Base-by-base conservation (phyloP, 225 moss, liverwort and hornwort species). In the Lunularia cruciata region DNA sequence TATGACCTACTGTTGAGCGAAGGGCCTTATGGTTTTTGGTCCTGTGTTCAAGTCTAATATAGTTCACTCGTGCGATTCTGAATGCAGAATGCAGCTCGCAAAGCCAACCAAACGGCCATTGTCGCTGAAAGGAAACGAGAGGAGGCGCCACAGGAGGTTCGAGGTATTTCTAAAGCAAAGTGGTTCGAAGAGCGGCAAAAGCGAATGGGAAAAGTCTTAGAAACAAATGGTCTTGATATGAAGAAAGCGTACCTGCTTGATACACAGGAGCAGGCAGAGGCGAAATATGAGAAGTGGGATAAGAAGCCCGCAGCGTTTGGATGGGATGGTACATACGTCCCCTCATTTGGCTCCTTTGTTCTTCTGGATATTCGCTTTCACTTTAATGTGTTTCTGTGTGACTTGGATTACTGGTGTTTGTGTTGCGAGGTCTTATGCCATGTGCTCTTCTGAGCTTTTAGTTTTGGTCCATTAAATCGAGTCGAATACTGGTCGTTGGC, bases 251-350 rank as follows among this genome's bases (percentile, higher is more conserved):
- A 93, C 54, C 87, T 98, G 92, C 81, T 98, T 53, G 96, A 98
- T 73, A 98, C 96, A 13, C 96, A 98, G 58, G 90, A 91, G 73
- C 85, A 86, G 60, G 96, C 96, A 16, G 89, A 93, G 81, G 65
- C 46, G 0, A 93, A 98, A 78, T 98, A 98, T 35, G 85, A 98
- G 65, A 93, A 93, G 42, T 91, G 93, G 92, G 90, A 98, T 53
- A 98, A 90, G 78, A 93, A 98, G 71, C 84, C 96, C 71, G 89
- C 96, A 39, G 90, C 96, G 11, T 98, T 98, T 77, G 96, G 96
- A 71, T 98, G 96, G 96, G 96, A 98, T 79, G 96, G 96, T 92
- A 57, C n/a, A n/a, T n/a, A n/a, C n/a, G n/a, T n/a, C n/a, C n/a
- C n/a, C n/a, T n/a, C n/a, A n/a, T n/a, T n/a, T n/a, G n/a, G n/a